phyloP scores from a whole-genome alignment of 805 yeast genomes.

The Hanseniaspora meyeri region DNA sequence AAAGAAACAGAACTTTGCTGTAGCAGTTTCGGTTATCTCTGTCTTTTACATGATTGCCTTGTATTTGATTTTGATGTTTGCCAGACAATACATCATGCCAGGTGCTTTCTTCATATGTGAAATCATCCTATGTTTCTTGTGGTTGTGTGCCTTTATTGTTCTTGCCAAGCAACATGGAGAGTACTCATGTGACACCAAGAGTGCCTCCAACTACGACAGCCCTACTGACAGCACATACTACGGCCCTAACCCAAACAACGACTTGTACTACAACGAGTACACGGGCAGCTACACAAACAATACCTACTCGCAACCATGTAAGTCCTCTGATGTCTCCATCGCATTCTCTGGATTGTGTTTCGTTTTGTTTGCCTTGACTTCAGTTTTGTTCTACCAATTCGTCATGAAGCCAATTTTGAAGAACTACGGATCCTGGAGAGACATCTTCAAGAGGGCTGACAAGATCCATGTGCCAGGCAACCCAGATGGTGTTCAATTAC shows the following conservation, averaged over 20 bases:
- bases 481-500: conserved; percentile 17
- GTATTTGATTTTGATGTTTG: conserved; percentile 17
- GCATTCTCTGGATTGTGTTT: conserved; percentile 27
- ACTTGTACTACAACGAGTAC: conserved; percentile 18
- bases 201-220: conserved; percentile 15
- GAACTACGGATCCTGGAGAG: conserved; percentile 17
- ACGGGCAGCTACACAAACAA: conserved; percentile 16
- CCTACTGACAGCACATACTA: conserved; percentile 15
- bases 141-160: conserved; percentile 30
- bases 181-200: conserved; percentile 20
- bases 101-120: conserved; percentile 25
- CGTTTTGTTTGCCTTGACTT: conserved; percentile 22
- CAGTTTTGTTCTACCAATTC: conserved; percentile 21
- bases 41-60: conserved; percentile 22
- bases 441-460: conserved; percentile 20
- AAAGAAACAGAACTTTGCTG: conserved; percentile 25
- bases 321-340: conserved; percentile 24
- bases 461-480: conserved; percentile 10
- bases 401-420: conserved; percentile 23
- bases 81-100: conserved; percentile 19
- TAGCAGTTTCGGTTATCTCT: conserved; percentile 26
- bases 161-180: conserved; percentile 25
- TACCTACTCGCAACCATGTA: conserved; percentile 19
- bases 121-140: conserved; percentile 22
- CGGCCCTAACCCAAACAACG: conserved; percentile 15